A percentile compares a stretch with the other conserved stretches of the same genome.
These are phyloP conservation scores for Thozetella sp. DNA, from an alignment of 495 filamentous ascomycete genomes.

Conservation along the genomic window DNA sequence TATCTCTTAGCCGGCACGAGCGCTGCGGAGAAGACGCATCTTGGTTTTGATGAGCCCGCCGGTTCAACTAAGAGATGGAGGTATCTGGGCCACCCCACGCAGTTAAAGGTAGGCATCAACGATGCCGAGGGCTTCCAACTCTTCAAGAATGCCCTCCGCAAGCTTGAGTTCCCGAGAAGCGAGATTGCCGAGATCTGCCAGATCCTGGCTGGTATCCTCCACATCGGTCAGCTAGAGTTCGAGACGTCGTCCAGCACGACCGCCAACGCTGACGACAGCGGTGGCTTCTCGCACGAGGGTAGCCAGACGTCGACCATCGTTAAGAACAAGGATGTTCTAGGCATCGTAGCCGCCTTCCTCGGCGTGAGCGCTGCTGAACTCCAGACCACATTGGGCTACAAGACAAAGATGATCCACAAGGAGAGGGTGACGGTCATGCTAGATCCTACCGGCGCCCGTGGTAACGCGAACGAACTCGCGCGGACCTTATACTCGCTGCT, in stretches of 20 bases:
- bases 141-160: constrained; percentile 93
- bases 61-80: constrained; percentile 81
- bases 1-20: constrained; percentile 94
- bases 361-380: constrained; percentile 79
- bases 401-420: constrained; percentile 90
- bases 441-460: constrained; percentile 85
- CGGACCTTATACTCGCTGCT: constrained; percentile 94
- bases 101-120: constrained; percentile 95
- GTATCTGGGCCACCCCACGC: constrained; percentile 94
- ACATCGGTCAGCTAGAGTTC: constrained; percentile 96
- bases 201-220: constrained; percentile 85
- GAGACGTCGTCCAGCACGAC: constrained; percentile 75
- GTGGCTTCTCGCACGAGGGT: constrained; percentile 94
- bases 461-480: constrained; percentile 91
- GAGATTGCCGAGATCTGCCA: constrained; percentile 98
- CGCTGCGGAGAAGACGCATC: constrained; percentile 82
- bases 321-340: constrained; percentile 89
- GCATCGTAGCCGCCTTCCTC: constrained; percentile 87
- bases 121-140: constrained; percentile 94
- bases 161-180: constrained; percentile 87
- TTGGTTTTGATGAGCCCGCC: constrained; percentile 74
- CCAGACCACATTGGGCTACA: constrained; percentile 87
- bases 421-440: constrained; percentile 98
- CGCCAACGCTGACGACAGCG: constrained; percentile 83
- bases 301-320: constrained; percentile 83